Conservation (phyloP, 805 yeast species). For the Wickerhamiella spandovensis region DNA sequence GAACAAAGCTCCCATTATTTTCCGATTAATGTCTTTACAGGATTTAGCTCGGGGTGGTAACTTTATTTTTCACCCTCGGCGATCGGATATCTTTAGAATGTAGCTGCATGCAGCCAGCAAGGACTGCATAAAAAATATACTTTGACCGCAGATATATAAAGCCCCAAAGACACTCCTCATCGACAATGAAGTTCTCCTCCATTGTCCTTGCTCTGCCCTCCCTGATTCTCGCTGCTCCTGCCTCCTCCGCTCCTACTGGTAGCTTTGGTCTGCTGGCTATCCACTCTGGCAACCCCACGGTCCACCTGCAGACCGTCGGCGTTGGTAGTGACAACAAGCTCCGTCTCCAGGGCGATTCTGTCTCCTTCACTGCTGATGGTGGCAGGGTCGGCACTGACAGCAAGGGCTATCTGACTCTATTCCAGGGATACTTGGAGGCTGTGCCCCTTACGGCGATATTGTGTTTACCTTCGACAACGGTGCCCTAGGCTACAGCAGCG, state of each 20-base stretch:
- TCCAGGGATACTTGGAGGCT: slow-evolving; percentile 6
- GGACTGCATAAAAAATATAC: too few relatives aligned
- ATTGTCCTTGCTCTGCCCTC: not conserved
- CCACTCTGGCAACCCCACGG: not conserved
- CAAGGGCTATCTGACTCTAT: slow-evolving; percentile 11
- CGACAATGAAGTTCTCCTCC: not conserved
- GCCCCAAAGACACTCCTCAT: too few relatives aligned
- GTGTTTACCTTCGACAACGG: slow-evolving; percentile 9
- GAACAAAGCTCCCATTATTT: too few relatives aligned
- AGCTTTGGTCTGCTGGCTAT: not conserved
- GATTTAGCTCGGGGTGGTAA: too few relatives aligned
- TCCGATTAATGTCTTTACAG: too few relatives aligned
- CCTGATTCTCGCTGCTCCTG: not conserved
- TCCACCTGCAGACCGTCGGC: not conserved
- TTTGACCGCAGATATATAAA: too few relatives aligned
- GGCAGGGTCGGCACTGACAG: slow-evolving; percentile 7
- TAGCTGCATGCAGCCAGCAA: too few relatives aligned
- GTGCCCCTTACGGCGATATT: slow-evolving; percentile 11
- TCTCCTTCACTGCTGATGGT: not conserved
- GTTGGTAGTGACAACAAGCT: not conserved
- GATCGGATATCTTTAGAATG: too few relatives aligned
- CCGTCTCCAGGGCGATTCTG: not conserved
- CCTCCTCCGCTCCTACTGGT: not conserved
- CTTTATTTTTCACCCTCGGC: too few relatives aligned
- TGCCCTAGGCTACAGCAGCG: slow-evolving; percentile 10